A percentile compares a stretch with the other conserved stretches of the same genome.
Evolutionary conservation across 306 rosid genomes (phyloP).

Genomic region (Purshia tridentata): DNA sequence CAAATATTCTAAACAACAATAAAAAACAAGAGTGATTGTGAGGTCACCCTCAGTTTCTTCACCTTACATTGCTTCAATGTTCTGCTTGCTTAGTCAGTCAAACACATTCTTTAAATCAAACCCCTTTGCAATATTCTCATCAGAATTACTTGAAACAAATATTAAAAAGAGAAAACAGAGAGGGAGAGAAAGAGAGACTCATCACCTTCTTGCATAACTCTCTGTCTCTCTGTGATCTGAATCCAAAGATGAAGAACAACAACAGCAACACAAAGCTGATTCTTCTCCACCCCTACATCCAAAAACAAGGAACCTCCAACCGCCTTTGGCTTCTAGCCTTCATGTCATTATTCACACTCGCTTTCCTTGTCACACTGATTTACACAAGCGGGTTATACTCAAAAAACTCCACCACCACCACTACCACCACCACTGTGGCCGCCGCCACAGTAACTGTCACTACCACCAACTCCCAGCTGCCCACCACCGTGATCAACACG

Average conservation of each 20-base stretch:
- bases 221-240: background rate
- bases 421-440: conserved; percentile 11
- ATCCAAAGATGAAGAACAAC: conserved; percentile 55
- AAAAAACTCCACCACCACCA: conserved; percentile 12
- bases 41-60: conserved; percentile 43
- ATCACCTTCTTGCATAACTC: conserved; percentile 3
- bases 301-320: conserved; percentile 87
- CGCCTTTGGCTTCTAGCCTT: conserved; percentile 79
- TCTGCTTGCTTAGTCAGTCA: conserved; percentile 32
- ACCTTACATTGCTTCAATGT: conserved; percentile 42
- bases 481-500: conserved; percentile 78
- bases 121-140: conserved; percentile 26
- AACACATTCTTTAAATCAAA: conserved; percentile 51
- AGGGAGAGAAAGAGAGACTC: background rate
- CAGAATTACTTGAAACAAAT: background rate
- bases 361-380: conserved; percentile 70
- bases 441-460: conserved; percentile 29
- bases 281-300: conserved; percentile 97
- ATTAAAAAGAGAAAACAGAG: background rate
- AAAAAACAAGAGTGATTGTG: conserved; percentile 36
- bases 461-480: conserved; percentile 37
- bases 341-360: conserved; percentile 77
- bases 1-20: too few relatives aligned
- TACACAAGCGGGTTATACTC: conserved; percentile 58
- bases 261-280: conserved; percentile 76